Evolutionary conservation across 2,329 filamentous ascomycete genomes (phyloP), one percentile per base, ranked within the genome.

Genomic region (Cordyceps javanica): DNA sequence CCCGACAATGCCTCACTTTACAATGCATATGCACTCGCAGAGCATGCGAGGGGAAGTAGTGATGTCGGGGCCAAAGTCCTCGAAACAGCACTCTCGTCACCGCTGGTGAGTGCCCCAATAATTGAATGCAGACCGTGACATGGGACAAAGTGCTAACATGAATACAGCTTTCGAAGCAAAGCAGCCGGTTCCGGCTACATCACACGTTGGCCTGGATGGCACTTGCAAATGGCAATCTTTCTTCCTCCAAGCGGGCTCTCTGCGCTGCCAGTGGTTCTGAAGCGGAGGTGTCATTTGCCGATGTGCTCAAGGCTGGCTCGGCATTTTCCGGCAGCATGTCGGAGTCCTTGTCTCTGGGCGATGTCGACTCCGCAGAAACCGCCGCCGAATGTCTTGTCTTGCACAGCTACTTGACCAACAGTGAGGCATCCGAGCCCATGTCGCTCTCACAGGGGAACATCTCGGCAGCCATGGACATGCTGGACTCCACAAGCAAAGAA

Each of bases 11-110:
- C 89, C 3, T 75, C 77, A 14, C 75, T 97, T 0, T 97, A 95
- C 71, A 88, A 91, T 63, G 83, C 86, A 0, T 96, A 93, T 66
- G 90, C 88, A 0, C 72, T 90, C 14, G 82, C 91, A 3, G 90
- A 96, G 69, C 78, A 73, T 62, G 74, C 76, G 1, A 79, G 79
- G 30, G 82, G 78, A 0, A 86, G 87, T 25, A 63, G 67, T 1
- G 76, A 82, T 0, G 74, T 83, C 48, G 86, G 88, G 5, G 73
- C 77, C 23, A 84, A 82, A 53, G 85, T 94, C 0, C 81, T 93
- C 64, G 69, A 77, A 1, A 87, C 87, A 1, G 86, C 90, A 2
- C 74, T 90, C 3, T 59, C 65, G 30, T 64, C 73, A 11, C 55
- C 66, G 10, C 63, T 65, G 42, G 72, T 73, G 63, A 64, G 70